Base-by-base conservation (phyloP, 345 rosid species). In the Arabidopsis arenosa region DNA sequence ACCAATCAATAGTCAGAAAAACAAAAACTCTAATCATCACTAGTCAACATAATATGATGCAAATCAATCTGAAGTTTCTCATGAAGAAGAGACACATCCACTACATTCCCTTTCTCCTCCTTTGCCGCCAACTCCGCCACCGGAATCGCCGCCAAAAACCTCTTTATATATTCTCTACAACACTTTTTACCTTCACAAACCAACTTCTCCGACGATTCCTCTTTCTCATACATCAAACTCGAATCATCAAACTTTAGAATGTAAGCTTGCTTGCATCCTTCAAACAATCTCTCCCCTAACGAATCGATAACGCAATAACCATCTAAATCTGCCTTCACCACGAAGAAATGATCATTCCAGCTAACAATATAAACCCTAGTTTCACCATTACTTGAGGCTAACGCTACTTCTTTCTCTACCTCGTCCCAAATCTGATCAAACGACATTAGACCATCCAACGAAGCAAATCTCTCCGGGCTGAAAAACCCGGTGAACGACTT, bases 261-360 rank as follows among this genome's bases (percentile, higher is more conserved):
- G 70, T 85, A 87, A 0, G 91, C 91, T 60, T 82, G 85, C 49
- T 82, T 79, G 82, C 93, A 86, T 0, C 89, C 93, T 75, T 85
- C 91, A 4, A 78, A 83, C 6, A 89, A 79, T 26, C 93, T 76
- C 55, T 87, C 91, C 1, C 91, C 91, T 54, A 87, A 80, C 0
- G 93, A 87, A 49, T 89, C 93, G 1, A 89, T 79, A 9, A 87
- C 75, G 13, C 72, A 89, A 43, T 52, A 87, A 7, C 86, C 85
- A 51, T 80, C 70, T 3, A 37, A 54, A 47, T 66, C 83, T 12
- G 77, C 86, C 60, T 81, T 89, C 70, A 89, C 43, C 72, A 89
- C 87, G 5, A 85, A 89, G 87, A 87, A 87, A 75, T 89, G 93
- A 77, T 88, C 93, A 63, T 86, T 88, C 90, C 93, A 88, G 40